phyloP scores from a whole-genome alignment of 1,284 basidiomycete species.

The Uromyces viciae-fabae region DNA sequence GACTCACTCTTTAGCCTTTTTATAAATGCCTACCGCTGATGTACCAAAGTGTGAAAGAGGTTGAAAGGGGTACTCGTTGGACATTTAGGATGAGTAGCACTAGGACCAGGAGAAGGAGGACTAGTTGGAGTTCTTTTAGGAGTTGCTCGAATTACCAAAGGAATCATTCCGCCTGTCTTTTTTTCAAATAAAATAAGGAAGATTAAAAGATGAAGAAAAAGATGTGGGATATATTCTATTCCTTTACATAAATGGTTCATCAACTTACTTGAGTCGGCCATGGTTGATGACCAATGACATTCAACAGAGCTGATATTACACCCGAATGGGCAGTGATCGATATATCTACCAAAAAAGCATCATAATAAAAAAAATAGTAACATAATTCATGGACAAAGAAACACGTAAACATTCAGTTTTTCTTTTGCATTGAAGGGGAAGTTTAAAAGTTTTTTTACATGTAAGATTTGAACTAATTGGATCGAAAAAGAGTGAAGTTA shows the following conservation, averaged over 20 bases:
- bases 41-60: no score
- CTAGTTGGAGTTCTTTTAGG: constrained; percentile 13
- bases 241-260: neutral
- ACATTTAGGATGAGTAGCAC: constrained; percentile 36
- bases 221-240: no score
- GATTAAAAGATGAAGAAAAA: neutral
- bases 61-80: neutral
- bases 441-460: constrained; percentile 26
- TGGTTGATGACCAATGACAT: constrained; percentile 23
- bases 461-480: neutral
- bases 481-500: constrained; percentile 7
- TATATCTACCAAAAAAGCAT: no score
- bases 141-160: constrained; percentile 21
- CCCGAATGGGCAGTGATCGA: constrained; percentile 59
- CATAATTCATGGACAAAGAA: neutral
- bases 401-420: neutral
- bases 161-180: constrained; percentile 41
- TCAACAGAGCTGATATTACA: constrained; percentile 50
- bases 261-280: constrained; percentile 27
- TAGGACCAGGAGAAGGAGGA: constrained; percentile 30
- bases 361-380: no score
- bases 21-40: no score
- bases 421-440: neutral
- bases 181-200: neutral
- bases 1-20: no score